Evolutionary conservation across 306 rosid genomes (phyloP), one percentile per base, ranked within the genome.

Genomic region (Cercis canadensis): DNA sequence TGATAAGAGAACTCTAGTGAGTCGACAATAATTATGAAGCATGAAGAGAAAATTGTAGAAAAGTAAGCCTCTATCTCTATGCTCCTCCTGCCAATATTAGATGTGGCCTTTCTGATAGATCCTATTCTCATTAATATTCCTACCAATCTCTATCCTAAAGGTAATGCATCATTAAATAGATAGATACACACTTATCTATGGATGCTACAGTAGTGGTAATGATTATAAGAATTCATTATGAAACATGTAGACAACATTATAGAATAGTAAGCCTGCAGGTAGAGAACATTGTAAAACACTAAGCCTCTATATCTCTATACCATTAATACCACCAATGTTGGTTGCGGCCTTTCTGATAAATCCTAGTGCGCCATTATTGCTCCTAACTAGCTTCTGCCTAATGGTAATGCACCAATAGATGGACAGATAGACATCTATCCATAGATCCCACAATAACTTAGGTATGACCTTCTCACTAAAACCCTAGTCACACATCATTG

Each of bases 361-460:
- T n/a, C 36, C 33, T 31, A 8, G n/a, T 16, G 10, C 66, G 55
- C 41, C 47, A 13, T n/a, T 8, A 52, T 32, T 53, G 24, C 55
- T 21, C 54, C 36, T 24, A 39, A 18, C 46, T 19, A 46, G 5
- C 57, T 63, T 63, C 65, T 29, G 65, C 31, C 57, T 40, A 67
- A 49, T 19, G 18, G 74, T 75, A 67, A 70, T 57, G 56, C 33
- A 39, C 47, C 45, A 11, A 16, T 19, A 44, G 37, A 43, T 34
- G 50, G 69, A 32, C 10, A n/a, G n/a, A n/a, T n/a, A n/a, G n/a
- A 44, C 39, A 65, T 47, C 73, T 57, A 75, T 11, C 62, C 57
- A 66, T 37, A 36, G 37, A 67, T 5, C 43, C 41, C 18, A 54
- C 41, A 24, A 49, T 40, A 65, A 57, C 51, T n/a, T 2, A 11